phyloP scores from a whole-genome alignment of 768 basidiomycete species.

The Chalciporus piperatus region DNA sequence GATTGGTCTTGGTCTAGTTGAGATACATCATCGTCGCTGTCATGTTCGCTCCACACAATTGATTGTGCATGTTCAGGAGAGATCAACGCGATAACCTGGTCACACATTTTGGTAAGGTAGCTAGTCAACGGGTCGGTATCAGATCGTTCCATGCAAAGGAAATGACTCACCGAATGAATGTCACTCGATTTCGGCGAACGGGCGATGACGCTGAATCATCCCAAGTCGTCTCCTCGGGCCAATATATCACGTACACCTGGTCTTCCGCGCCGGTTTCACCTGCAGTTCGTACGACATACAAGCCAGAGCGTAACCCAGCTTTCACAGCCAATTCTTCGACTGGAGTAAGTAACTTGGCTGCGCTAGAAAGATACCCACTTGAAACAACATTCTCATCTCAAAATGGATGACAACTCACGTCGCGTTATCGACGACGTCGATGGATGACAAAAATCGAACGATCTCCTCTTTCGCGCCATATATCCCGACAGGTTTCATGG shows the following conservation, averaged over 20 bases:
- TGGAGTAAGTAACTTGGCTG: constrained; percentile 5
- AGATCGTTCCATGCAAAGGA: background rate
- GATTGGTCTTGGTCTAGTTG: constrained; percentile 37
- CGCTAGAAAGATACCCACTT: constrained; percentile 9
- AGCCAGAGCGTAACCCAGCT: constrained; percentile 45
- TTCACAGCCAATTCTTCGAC: constrained; percentile 1
- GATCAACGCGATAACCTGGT: constrained; percentile 50
- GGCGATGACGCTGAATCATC: constrained; percentile 46
- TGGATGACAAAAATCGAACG: constrained; percentile 40
- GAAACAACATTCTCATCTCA: background rate
- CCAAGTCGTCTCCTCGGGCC: constrained; percentile 67
- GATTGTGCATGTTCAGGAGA: constrained; percentile 44
- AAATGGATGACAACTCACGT: constrained; percentile 34
- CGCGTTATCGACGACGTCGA: constrained; percentile 35
- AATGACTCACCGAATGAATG: constrained; percentile 46
- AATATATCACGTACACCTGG: constrained; percentile 49
- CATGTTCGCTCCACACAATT: constrained; percentile 43
- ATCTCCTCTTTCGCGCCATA: constrained; percentile 57
- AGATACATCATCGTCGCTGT: constrained; percentile 22
- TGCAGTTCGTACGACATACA: constrained; percentile 41
- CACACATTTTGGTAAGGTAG: constrained; percentile 57
- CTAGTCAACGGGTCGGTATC: constrained; percentile 28
- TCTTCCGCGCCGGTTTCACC: constrained; percentile 5
- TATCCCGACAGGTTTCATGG: constrained; percentile 49
- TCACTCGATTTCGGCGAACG: constrained; percentile 51